Conservation (phyloP, 1,139 yeast genomes). For the Yamadazyma taylorii region DNA sequence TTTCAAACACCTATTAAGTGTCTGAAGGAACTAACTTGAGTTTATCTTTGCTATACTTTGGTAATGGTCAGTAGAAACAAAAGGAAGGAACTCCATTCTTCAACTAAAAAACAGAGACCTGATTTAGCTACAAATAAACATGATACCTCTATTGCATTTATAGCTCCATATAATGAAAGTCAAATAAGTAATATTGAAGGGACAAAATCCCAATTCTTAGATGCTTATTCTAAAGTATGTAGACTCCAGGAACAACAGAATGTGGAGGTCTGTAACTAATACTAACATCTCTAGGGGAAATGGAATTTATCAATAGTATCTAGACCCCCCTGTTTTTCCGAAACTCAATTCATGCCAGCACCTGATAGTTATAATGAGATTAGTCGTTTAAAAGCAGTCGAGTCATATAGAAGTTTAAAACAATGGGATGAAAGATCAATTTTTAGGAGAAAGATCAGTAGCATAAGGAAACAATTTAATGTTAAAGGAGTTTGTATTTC, state of each 20-base stretch:
- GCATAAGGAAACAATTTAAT: constrained; percentile 36
- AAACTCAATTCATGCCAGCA: constrained; percentile 53
- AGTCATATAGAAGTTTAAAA: constrained; percentile 35
- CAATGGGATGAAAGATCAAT: constrained; percentile 51
- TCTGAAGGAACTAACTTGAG: too few species aligned
- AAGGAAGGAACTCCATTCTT: neutral
- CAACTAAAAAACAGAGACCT: neutral
- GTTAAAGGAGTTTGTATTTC: constrained; percentile 60
- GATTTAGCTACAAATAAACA: neutral
- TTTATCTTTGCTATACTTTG: neutral
- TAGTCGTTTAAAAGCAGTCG: constrained; percentile 41
- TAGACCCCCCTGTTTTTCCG: constrained; percentile 53
- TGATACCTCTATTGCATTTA: constrained; percentile 9
- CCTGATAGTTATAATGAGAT: constrained; percentile 56
- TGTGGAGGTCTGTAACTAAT: too few species aligned
- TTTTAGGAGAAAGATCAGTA: constrained; percentile 40
- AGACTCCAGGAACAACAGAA: too few species aligned
- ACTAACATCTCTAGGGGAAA: constrained; percentile 44
- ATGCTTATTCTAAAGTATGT: constrained; percentile 50
- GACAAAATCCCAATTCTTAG: constrained; percentile 62
- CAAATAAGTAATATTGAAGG: constrained; percentile 32
- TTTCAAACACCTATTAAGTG: too few species aligned
- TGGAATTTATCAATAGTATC: constrained; percentile 57
- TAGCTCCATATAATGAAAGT: constrained; percentile 24
- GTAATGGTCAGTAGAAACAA: constrained; percentile 10